These are phyloP conservation scores for Moelleriella libera DNA, from an alignment of 2,329 filamentous ascomycete genomes.

Conservation along the genomic window DNA sequence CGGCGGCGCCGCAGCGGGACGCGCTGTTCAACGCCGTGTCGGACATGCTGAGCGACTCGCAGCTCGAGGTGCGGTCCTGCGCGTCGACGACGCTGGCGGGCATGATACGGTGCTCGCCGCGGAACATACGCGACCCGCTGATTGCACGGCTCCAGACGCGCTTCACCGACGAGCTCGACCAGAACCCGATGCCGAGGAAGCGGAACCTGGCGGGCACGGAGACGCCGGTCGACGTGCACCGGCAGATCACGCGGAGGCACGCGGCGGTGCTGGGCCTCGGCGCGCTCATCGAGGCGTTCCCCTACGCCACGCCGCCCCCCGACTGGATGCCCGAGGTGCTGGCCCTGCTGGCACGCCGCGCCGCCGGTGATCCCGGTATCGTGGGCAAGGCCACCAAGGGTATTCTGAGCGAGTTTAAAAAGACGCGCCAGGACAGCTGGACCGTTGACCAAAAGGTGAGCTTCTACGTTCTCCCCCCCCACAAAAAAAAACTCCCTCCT, in stretches of 20 bases:
- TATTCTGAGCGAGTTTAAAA: conserved; percentile 95
- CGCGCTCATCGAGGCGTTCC: conserved; percentile 86
- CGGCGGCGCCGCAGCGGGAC: conserved; percentile 59
- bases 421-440: conserved; percentile 98
- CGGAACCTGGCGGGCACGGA: conserved; percentile 48
- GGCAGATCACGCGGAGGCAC: conserved; percentile 69
- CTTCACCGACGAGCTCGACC: conserved; percentile 63
- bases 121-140: conserved; percentile 61
- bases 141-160: conserved; percentile 62
- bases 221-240: conserved; percentile 56
- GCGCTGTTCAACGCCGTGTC: conserved; percentile 85
- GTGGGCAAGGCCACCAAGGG: conserved; percentile 93
- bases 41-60: conserved; percentile 80
- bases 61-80: conserved; percentile 86
- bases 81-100: conserved; percentile 88
- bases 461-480: no score
- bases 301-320: conserved; percentile 85
- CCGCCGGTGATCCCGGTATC: conserved; percentile 77
- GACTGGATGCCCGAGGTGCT: conserved; percentile 88
- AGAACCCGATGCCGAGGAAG: conserved; percentile 77
- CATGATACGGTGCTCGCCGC: conserved; percentile 94
- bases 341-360: conserved; percentile 68
- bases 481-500: no score
- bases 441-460: conserved; percentile 91
- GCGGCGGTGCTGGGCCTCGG: conserved; percentile 86